Base-by-base conservation (phyloP, 106 monocot species). In the Allium cepa region DNA sequence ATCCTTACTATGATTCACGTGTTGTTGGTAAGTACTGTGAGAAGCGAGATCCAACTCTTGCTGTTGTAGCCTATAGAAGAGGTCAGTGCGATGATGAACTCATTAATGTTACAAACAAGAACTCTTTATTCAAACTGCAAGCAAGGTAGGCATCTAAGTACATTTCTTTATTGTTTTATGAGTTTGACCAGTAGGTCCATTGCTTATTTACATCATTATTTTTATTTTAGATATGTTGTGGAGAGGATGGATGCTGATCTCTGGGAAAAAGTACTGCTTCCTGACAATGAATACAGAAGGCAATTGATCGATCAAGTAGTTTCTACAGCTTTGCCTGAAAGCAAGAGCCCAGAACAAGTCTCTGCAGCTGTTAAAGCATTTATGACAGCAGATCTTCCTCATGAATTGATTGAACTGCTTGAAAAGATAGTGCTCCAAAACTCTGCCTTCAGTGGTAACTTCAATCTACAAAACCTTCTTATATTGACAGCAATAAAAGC, bases 21-120 rank as follows among this genome's bases (percentile, higher is more conserved):
- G 97, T 97, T 75, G 92, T 97, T 50, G 97, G 97, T 69, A 97
- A 97, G 78, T 92, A 90, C 74, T 97, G 92, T 71, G 97, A 97
- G 73, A 97, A 92, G 49, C 81, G 97, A 55, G 97, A 97, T 71
- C 97, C 97, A 8, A 97, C 97, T 17, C 80, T 97, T 51, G 97
- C 97, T 22, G 92, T 97, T 84, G 88, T 97, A 73, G 97, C 97
- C 10, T 97, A 97, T 61, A 84, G 97, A 60, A 77, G 97, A 57
- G 97, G 97, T 16, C 92, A 97, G 72, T 97, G 97, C 77, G 97
- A 97, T 70, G 97, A 97, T 48, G 97, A 97, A 57, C 92, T 97
- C 48, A 92, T 97, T 12, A 90, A 92, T 78, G 88, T 89, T 53
- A 97, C 97, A 17, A 92, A 97, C 67, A 97, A 86, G 69, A 97